Percentiles rank a stretch among this genome's conserved stretches.
Conservation (phyloP, 108 stramenopile genomes). For the Skeletonema costatum region DNA sequence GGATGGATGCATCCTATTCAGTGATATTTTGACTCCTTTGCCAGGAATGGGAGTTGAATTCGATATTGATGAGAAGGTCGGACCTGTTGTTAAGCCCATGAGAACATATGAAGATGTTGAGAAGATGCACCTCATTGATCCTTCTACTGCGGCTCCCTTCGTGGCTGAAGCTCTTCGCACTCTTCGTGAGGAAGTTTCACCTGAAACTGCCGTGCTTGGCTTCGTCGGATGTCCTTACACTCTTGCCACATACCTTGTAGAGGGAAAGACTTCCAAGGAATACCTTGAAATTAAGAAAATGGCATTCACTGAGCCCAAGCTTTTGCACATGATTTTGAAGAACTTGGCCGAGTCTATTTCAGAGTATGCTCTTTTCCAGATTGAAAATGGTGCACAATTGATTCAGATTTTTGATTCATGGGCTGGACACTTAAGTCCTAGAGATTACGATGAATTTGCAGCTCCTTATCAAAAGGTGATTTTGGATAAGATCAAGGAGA, state of each 20-base stretch:
- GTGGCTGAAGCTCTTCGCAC: constrained; percentile 89
- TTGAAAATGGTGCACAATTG: constrained; percentile 96
- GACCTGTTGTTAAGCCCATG: constrained; percentile 83
- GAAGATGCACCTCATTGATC: constrained; percentile 88
- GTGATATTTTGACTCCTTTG: constrained; percentile 97
- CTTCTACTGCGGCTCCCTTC: constrained; percentile 83
- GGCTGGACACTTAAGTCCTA: constrained; percentile 95
- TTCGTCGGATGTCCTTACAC: constrained; percentile 99
- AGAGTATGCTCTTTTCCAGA: constrained; percentile 95
- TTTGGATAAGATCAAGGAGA: constrained; percentile 89
- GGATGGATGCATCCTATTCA: constrained; percentile 98
- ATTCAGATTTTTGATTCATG: constrained; percentile 99
- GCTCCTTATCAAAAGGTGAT: constrained; percentile 95
- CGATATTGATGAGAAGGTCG: constrained; percentile 90
- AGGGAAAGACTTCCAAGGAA: constrained; percentile 95
- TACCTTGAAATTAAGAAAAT: constrained; percentile 95
- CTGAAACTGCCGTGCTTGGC: constrained; percentile 96
- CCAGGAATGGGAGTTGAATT: constrained; percentile 98
- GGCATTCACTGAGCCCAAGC: constrained; percentile 87
- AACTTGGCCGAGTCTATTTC: constrained; percentile 89
- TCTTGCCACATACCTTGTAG: constrained; percentile 96
- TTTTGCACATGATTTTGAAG: constrained; percentile 88
- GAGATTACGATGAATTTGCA: constrained; percentile 94
- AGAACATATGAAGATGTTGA: constrained; percentile 69
- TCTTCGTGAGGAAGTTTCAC: constrained; percentile 82